phyloP scores from a whole-genome alignment of 129 eudicot species.

The Chrysanthemum seticuspe region DNA sequence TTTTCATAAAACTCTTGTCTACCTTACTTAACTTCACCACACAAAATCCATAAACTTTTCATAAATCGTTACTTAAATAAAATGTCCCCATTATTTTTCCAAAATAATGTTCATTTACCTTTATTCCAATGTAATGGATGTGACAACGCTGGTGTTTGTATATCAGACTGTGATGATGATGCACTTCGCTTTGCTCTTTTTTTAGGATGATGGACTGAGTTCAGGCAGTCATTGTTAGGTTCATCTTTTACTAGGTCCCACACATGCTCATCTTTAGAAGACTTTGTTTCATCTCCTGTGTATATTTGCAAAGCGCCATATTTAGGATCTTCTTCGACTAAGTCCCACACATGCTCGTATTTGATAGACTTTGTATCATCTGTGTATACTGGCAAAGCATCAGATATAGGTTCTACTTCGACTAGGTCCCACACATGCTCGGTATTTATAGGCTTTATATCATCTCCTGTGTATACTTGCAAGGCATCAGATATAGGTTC shows the following conservation, averaged over 20 bases:
- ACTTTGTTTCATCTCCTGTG: not conserved
- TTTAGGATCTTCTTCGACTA: not conserved
- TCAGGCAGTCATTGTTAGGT: not conserved
- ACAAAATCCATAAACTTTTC: not conserved
- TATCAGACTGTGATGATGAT: not conserved
- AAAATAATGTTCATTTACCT: not conserved
- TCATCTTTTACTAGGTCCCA: not conserved
- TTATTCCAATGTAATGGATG: not conserved
- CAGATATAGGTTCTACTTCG: no score
- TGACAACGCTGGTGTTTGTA: not conserved
- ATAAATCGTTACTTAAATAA: no score
- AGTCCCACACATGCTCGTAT: not conserved
- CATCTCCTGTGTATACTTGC: no score
- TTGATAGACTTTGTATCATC: not conserved
- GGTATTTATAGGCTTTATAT: no score
- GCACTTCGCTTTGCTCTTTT: not conserved
- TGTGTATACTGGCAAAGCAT: not conserved
- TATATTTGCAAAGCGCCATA: not conserved
- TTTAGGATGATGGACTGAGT: not conserved
- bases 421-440: no score
- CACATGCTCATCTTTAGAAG: not conserved
- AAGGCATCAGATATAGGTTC: no score
- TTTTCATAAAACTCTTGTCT: no score
- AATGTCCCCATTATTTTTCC: not conserved
- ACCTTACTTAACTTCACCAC: not conserved